Evolutionary conservation across 2,329 filamentous ascomycete genomes (phyloP).

Genomic region (Fusarium graminum): DNA sequence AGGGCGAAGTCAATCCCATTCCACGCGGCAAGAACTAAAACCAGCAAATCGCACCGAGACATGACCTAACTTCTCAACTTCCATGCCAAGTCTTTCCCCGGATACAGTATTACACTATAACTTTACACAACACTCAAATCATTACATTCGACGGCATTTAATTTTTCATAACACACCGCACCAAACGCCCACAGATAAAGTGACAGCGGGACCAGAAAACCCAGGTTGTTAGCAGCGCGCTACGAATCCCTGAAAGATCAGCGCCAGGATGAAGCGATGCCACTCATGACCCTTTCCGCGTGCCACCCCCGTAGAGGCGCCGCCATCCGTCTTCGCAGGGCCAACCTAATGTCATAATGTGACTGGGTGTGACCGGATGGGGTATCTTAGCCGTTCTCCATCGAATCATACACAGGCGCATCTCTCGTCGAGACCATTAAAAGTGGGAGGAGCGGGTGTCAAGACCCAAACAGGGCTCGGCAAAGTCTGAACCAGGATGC

Average conservation of each 20-base stretch:
- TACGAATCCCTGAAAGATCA: conserved; percentile 8
- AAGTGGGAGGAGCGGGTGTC: conserved; percentile 20
- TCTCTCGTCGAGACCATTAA: background rate
- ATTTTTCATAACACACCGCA: conserved; percentile 15
- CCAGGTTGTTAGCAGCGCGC: conserved; percentile 4
- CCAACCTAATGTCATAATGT: conserved; percentile 14
- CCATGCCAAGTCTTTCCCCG: background rate
- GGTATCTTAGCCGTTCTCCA: conserved; percentile 4
- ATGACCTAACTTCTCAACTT: background rate
- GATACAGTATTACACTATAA: background rate
- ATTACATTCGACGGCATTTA: conserved; percentile 3
- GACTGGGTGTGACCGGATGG: conserved; percentile 26
- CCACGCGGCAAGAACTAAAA: conserved; percentile 11
- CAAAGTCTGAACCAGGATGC: conserved; percentile 23
- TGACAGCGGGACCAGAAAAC: conserved; percentile 13
- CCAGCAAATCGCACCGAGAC: background rate
- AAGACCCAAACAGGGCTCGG: background rate
- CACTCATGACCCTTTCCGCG: conserved; percentile 11
- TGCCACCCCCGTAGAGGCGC: conserved; percentile 29
- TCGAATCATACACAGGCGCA: background rate
- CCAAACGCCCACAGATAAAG: background rate
- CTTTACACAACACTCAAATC: conserved; percentile 11
- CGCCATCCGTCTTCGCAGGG: conserved; percentile 16
- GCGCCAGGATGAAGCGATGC: conserved; percentile 26
- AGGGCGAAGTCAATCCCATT: conserved; percentile 20